Conservation (phyloP, 768 basidiomycete species). For the Mrakia frigida region DNA sequence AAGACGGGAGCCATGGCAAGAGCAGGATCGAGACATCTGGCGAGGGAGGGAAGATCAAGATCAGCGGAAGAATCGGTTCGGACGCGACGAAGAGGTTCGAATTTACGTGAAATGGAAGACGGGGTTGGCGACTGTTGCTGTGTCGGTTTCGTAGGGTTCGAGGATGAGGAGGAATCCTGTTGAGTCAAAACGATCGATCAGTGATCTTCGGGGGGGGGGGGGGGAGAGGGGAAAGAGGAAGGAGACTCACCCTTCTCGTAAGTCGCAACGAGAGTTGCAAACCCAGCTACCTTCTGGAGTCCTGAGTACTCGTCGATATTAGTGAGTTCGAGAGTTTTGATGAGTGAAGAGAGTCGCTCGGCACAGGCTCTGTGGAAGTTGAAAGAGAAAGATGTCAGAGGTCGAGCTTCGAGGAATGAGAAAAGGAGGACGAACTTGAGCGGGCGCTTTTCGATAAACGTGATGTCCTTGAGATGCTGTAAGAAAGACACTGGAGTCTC, state of each 20-base stretch:
- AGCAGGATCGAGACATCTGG: constrained; percentile 91
- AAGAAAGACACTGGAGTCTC: constrained; percentile 96
- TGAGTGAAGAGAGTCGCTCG: constrained; percentile 87
- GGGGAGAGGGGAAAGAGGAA: not conserved
- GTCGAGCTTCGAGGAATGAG: not conserved
- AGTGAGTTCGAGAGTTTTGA: constrained; percentile 81
- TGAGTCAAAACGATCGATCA: too few species aligned
- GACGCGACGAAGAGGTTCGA: not conserved
- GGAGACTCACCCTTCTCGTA: constrained; percentile 78
- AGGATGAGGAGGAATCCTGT: constrained; percentile 91
- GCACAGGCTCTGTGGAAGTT: constrained; percentile 72
- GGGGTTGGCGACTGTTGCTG: constrained; percentile 96
- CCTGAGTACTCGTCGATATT: constrained; percentile 86
- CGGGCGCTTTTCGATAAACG: constrained; percentile 91
- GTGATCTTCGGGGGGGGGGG: too few species aligned
- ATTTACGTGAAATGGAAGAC: constrained; percentile 92
- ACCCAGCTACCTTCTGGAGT: constrained; percentile 89
- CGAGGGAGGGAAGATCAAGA: not conserved
- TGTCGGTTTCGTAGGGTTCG: constrained; percentile 97
- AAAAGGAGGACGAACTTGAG: constrained; percentile 58
- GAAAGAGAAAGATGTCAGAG: not conserved
- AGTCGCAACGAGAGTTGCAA: constrained; percentile 93
- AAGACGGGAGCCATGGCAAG: constrained; percentile 97
- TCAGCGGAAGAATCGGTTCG: not conserved
- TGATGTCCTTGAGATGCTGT: constrained; percentile 97